phyloP scores from a whole-genome alignment of 371 early-diverging fungal genomes.

The Chytridiales sp. region DNA sequence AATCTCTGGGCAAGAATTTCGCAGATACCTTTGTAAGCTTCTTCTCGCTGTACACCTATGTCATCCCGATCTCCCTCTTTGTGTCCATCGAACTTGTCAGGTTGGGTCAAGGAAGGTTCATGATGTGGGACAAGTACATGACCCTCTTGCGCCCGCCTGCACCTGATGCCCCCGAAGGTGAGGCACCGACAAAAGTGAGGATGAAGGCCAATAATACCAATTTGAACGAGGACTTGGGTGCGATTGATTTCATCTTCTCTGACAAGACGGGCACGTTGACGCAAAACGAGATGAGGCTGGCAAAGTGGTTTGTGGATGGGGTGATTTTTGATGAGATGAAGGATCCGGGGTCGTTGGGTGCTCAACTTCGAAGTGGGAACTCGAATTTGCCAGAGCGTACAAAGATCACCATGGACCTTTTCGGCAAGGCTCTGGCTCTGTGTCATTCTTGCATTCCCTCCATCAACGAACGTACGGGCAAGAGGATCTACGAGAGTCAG shows the following conservation, averaged over 20 bases:
- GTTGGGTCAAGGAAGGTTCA: conserved; percentile 50
- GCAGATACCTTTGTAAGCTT: conserved; percentile 25
- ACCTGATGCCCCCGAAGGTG: conserved; percentile 16
- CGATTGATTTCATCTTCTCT: conserved; percentile 87
- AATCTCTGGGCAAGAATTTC: conserved; percentile 13
- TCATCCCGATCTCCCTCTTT: conserved; percentile 71
- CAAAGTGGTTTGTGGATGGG: conserved; percentile 39
- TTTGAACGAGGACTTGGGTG: conserved; percentile 67
- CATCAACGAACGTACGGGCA: conserved; percentile 24
- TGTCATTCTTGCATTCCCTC: conserved; percentile 50
- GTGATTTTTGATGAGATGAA: conserved; percentile 40
- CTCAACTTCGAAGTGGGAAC: no score
- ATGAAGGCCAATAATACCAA: conserved; percentile 51
- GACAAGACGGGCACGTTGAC: conserved; percentile 99
- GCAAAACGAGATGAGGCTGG: conserved; percentile 77
- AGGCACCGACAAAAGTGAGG: conserved; percentile 25
- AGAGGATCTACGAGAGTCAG: conserved; percentile 44
- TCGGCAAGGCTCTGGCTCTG: conserved; percentile 34
- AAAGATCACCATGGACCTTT: conserved; percentile 16
- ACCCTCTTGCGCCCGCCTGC: conserved; percentile 20
- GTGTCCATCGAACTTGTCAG: conserved; percentile 67
- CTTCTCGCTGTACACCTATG: conserved; percentile 51
- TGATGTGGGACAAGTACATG: conserved; percentile 47
- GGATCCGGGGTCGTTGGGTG: conserved; percentile 27
- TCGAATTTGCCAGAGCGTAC: conserved; percentile 5